Evolutionary conservation across 2,329 filamentous ascomycete genomes (phyloP).

Genomic region (Fusarium pseudonygamai): DNA sequence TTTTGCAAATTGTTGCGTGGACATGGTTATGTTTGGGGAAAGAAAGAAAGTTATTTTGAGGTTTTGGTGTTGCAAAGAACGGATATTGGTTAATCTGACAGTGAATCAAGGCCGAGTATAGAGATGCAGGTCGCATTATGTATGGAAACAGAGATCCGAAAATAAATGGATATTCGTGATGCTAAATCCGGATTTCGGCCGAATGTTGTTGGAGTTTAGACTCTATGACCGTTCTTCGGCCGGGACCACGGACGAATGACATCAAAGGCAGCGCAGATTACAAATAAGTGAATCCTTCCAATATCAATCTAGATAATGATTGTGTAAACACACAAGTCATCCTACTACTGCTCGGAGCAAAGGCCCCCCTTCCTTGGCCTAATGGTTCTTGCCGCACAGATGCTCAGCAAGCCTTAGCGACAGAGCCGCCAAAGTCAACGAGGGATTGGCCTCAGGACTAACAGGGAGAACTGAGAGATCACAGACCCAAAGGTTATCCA

Average conservation of each 20-base stretch:
- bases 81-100: too few relatives aligned
- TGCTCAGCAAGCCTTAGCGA: constrained; percentile 25
- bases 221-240: not conserved
- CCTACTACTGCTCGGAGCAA: rapidly evolving
- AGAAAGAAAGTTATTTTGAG: too few relatives aligned
- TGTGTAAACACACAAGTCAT: rapidly evolving
- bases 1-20: not conserved
- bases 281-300: not conserved
- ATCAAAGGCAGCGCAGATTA: not conserved
- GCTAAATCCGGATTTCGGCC: constrained; percentile 12
- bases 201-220: not conserved
- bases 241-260: not conserved
- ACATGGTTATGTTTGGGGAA: not conserved
- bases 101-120: rapidly evolving
- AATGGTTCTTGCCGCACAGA: not conserved
- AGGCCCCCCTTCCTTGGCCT: rapidly evolving
- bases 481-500: constrained; percentile 27
- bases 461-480: constrained; percentile 29
- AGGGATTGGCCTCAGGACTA: constrained; percentile 25
- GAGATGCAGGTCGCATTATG: rapidly evolving
- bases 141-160: not conserved
- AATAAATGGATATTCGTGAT: not conserved
- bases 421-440: constrained; percentile 20
- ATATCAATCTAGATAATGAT: not conserved
- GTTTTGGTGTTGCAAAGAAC: not conserved